Base-by-base conservation (phyloP, 345 rosid genomes). In the Linum usitatissimum region DNA sequence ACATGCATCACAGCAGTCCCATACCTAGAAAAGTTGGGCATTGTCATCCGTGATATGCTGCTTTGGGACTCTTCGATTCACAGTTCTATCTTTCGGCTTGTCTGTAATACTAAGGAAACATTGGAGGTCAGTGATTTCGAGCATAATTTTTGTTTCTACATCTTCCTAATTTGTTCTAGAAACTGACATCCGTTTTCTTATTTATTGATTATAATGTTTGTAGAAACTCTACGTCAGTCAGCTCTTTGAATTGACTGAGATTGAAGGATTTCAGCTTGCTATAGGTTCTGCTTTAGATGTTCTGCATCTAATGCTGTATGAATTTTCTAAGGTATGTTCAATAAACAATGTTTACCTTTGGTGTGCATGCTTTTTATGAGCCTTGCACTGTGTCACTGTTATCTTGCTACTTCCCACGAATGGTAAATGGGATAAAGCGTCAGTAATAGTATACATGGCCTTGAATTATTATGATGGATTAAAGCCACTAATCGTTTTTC, bases 61-160 rank as follows among this genome's bases (percentile, higher is more conserved):
- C 85, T 93, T 48, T 64, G 65, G 68, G 97, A 93, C 79, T 79
- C 88, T 70, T 90, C 99, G 63, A 87, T 93, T 71, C 91, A 81
- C 67, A 76, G 60, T 20, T 62, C 81, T 60, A 79, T 90, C 31
- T 79, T 84, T 58, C 90, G 91, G 64, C 79, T 87, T 70, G 71
- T 82, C 66, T 86, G 99, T 72, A 87, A 81, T 20, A 87, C 88
- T 53, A 77, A 81, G 14, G 83, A 79, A 70, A 73, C 81, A 63
- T 78, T 93, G 69, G 97, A 93, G 95, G 98, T 92, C 68, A 75
- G 87, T 57, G 30, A 36, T 74, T 56, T 55, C 67, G 55, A 42
- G 23, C 57, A 55, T 61, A 60, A 9, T 40, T 62, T 20, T 64
- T 39, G 64, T 56, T 36, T 21, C 28, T 55, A 23, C 40, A 48